A percentile compares a stretch with the other conserved stretches of the same genome.
These are phyloP conservation scores for Penicillium diatomitis DNA, from an alignment of 495 filamentous ascomycete genomes.

Conservation along the genomic window DNA sequence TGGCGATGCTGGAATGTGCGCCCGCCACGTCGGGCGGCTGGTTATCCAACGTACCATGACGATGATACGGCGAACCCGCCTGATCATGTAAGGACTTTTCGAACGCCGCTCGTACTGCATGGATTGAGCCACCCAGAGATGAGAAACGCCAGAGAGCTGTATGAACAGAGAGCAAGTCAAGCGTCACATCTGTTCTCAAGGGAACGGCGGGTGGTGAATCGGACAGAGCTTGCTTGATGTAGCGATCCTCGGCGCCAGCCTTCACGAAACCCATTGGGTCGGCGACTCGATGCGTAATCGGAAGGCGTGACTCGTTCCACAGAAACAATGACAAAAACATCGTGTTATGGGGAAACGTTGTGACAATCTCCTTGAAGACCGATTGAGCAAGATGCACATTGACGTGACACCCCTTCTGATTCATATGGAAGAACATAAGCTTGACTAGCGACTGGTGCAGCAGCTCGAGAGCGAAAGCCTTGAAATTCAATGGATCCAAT, in stretches of 20 bases:
- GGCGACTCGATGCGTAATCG: constrained; percentile 65
- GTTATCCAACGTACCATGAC: constrained; percentile 13
- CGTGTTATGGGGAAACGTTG: constrained; percentile 64
- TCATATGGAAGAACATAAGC: constrained; percentile 61
- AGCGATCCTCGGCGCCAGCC: not conserved
- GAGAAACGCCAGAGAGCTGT: constrained; percentile 47
- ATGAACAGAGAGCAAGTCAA: constrained; percentile 55
- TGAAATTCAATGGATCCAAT: constrained; percentile 4
- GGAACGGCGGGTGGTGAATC: not conserved
- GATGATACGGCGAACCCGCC: constrained; percentile 4
- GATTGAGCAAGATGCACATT: constrained; percentile 54
- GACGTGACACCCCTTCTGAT: constrained; percentile 42
- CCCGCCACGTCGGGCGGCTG: constrained; percentile 26
- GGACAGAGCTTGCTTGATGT: not conserved
- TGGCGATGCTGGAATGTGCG: constrained; percentile 30
- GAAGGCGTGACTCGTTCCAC: constrained; percentile 59
- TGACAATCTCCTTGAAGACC: constrained; percentile 48
- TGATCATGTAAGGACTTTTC: constrained; percentile 51
- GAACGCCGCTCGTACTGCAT: constrained; percentile 58
- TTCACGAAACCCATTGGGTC: constrained; percentile 21
- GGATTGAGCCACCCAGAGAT: constrained; percentile 40
- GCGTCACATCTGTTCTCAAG: constrained; percentile 34
- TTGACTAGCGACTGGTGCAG: constrained; percentile 57
- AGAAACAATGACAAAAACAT: constrained; percentile 63
- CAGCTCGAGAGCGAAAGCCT: constrained; percentile 37